Conservation (phyloP, 768 basidiomycete genomes). For the Neoboletus magnificus region DNA sequence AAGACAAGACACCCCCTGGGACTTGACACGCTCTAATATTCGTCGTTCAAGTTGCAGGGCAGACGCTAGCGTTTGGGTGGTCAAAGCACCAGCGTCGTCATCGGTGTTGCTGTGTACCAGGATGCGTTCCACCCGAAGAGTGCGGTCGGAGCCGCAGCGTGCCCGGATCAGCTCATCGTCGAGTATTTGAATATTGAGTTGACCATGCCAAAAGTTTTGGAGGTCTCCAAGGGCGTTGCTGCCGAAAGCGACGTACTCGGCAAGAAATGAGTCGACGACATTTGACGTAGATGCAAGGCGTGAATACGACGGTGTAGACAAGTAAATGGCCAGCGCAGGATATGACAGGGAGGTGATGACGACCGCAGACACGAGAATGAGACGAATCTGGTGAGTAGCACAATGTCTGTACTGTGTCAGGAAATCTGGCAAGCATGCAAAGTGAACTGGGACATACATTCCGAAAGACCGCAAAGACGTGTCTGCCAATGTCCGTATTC, state of each 20-base stretch:
- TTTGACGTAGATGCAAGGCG: slow-evolving; percentile 48
- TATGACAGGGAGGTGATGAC: slow-evolving; percentile 89
- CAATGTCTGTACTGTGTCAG: slow-evolving; percentile 58
- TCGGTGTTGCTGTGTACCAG: slow-evolving; percentile 55
- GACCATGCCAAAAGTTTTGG: slow-evolving; percentile 67
- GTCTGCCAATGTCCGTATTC: slow-evolving; percentile 38
- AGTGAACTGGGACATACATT: slow-evolving; percentile 52
- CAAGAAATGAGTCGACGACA: slow-evolving; percentile 62
- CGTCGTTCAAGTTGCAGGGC: slow-evolving; percentile 61
- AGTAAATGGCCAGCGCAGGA: slow-evolving; percentile 84
- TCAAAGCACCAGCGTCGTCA: slow-evolving; percentile 49
- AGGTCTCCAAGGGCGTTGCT: slow-evolving; percentile 60
- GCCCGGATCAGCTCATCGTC: slow-evolving; percentile 71
- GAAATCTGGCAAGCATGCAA: neutral
- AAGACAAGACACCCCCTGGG: slow-evolving; percentile 50
- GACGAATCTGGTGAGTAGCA: slow-evolving; percentile 85
- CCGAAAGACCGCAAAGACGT: slow-evolving; percentile 71
- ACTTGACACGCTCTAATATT: slow-evolving; percentile 45
- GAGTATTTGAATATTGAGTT: slow-evolving; percentile 58
- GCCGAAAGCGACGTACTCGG: slow-evolving; percentile 49
- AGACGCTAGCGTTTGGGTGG: slow-evolving; percentile 57
- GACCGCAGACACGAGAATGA: slow-evolving; percentile 82
- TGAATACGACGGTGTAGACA: slow-evolving; percentile 65
- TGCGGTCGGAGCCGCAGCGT: slow-evolving; percentile 64
- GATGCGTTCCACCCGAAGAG: slow-evolving; percentile 75